phyloP scores from a whole-genome alignment of 2,329 filamentous ascomycete species.

The Alternaria gaisen region DNA sequence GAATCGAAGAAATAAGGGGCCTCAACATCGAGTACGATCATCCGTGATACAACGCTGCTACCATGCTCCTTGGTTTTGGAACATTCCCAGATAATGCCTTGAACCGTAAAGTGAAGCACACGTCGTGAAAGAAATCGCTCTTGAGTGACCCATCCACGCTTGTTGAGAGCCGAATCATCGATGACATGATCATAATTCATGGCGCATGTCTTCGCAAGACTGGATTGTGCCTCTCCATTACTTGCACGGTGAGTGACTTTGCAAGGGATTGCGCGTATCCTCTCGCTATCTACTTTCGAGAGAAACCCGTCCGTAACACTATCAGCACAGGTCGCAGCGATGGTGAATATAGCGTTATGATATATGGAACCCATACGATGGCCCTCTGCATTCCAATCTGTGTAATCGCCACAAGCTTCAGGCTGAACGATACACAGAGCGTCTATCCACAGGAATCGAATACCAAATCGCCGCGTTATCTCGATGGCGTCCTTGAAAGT shows the following conservation, averaged over 20 bases:
- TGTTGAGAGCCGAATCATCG: neutral
- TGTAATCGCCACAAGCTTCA: neutral
- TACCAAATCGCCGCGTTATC: neutral
- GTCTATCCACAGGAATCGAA: constrained; percentile 16
- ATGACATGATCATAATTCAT: neutral
- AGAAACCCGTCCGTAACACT: too few species aligned
- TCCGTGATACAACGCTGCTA: neutral
- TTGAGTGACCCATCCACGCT: constrained; percentile 3
- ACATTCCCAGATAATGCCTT: constrained; percentile 2
- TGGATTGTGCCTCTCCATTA: too few species aligned
- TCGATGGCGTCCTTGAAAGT: constrained; percentile 14
- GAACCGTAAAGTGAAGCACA: neutral
- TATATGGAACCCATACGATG: too few species aligned
- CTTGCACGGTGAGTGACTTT: too few species aligned
- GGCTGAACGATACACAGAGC: constrained; percentile 15
- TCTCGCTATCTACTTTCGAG: too few species aligned
- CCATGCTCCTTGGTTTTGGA: neutral
- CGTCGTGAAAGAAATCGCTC: constrained; percentile 5
- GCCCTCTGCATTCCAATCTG: neutral
- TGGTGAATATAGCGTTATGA: too few species aligned
- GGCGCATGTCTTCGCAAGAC: neutral
- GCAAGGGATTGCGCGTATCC: too few species aligned
- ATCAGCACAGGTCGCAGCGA: too few species aligned
- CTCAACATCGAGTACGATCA: too few species aligned
- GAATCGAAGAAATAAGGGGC: too few species aligned